Evolutionary conservation across 371 early-diverging fungal species (phyloP).

Genomic region (Gilbertella persicaria): DNA sequence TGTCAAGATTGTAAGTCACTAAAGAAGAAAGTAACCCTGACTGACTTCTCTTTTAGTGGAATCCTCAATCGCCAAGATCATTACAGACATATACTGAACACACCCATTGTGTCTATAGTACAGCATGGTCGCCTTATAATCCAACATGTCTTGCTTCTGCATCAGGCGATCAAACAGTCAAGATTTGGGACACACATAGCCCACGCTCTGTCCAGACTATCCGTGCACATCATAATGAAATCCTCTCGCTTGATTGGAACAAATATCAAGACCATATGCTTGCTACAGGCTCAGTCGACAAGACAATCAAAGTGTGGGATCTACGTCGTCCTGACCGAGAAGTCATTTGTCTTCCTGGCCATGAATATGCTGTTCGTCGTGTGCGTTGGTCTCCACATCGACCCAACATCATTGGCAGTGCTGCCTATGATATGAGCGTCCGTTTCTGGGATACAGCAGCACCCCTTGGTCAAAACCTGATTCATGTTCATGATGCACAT

Average conservation of each 20-base stretch:
- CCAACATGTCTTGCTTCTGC: slow-evolving; percentile 82
- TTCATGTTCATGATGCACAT: slow-evolving; percentile 77
- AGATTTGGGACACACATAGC: slow-evolving; percentile 86
- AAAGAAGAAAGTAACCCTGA: background rate
- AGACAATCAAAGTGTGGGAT: slow-evolving; percentile 90
- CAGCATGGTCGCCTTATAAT: slow-evolving; percentile 84
- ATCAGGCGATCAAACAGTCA: slow-evolving; percentile 87
- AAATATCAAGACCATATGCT: slow-evolving; percentile 83
- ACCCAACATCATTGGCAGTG: slow-evolving; percentile 76
- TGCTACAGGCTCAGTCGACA: slow-evolving; percentile 88
- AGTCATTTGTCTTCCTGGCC: slow-evolving; percentile 72
- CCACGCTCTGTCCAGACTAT: slow-evolving; percentile 72
- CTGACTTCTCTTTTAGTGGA: slow-evolving; percentile 75
- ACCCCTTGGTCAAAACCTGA: slow-evolving; percentile 51
- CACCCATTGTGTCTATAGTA: slow-evolving; percentile 85
- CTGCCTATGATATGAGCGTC: slow-evolving; percentile 93
- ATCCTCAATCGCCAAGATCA: slow-evolving; percentile 77
- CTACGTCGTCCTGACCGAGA: slow-evolving; percentile 74
- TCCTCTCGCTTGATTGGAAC: slow-evolving; percentile 93
- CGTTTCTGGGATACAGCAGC: slow-evolving; percentile 87
- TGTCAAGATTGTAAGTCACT: slow-evolving; percentile 79
- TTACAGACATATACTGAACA: slow-evolving; percentile 85
- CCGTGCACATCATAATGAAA: slow-evolving; percentile 85
- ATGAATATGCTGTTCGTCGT: slow-evolving; percentile 89
- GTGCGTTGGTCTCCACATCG: slow-evolving; percentile 91